Conservation (phyloP, 1,284 basidiomycete genomes). For the Phellopilus nigrolimitatus region DNA sequence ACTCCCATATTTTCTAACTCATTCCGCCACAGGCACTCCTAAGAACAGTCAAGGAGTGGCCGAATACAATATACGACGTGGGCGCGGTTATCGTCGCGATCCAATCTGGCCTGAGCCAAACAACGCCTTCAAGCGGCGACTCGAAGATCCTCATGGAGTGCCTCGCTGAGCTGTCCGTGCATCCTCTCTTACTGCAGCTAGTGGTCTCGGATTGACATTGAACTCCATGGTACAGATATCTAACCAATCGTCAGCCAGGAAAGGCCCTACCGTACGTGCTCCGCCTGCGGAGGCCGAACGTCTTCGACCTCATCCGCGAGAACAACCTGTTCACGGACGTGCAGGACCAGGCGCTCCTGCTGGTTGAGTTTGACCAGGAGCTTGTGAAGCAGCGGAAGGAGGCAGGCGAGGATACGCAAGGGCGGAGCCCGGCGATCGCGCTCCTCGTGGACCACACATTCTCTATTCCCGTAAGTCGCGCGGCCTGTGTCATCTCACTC, state of each 20-base stretch:
- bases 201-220: not conserved
- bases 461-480: constrained; percentile 79
- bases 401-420: constrained; percentile 34
- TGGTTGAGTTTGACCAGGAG: constrained; percentile 95
- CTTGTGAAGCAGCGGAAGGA: constrained; percentile 57
- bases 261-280: constrained; percentile 92
- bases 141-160: constrained; percentile 79
- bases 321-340: constrained; percentile 95
- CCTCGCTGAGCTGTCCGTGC: constrained; percentile 79
- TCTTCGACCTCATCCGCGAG: constrained; percentile 93
- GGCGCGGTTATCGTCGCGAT: constrained; percentile 84
- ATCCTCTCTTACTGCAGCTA: not conserved
- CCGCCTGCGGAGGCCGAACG: constrained; percentile 79
- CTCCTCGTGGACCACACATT: constrained; percentile 93
- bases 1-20: not conserved
- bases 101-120: constrained; percentile 73
- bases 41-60: constrained; percentile 84
- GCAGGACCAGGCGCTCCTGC: constrained; percentile 85
- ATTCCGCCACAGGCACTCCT: constrained; percentile 55
- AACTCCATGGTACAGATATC: constrained; percentile 49
- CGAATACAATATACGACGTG: constrained; percentile 86
- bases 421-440: constrained; percentile 68
- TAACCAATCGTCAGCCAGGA: constrained; percentile 84
- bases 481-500: not conserved
- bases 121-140: constrained; percentile 49